Conservation (phyloP, 1,284 basidiomycete genomes). For the Pascua sp. region DNA sequence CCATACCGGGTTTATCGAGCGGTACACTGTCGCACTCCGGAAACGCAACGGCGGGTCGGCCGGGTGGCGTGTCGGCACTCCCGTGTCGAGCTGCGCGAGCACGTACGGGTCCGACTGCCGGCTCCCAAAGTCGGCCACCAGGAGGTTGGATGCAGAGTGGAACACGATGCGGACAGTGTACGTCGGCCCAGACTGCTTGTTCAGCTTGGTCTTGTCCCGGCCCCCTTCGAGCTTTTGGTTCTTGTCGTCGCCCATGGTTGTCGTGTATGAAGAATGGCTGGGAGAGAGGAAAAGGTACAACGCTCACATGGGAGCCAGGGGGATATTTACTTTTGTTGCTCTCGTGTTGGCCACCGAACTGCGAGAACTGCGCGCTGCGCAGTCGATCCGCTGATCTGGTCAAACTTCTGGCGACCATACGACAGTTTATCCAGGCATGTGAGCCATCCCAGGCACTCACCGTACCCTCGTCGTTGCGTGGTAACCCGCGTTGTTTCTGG, state of each 20-base stretch:
- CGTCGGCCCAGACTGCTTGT: slow-evolving; percentile 22
- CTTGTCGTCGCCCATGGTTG: slow-evolving; percentile 9
- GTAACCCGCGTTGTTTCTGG: too few species aligned
- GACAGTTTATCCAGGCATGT: too few species aligned
- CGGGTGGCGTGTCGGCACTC: slow-evolving; percentile 6
- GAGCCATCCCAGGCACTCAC: too few species aligned
- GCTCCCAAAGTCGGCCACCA: slow-evolving; percentile 49
- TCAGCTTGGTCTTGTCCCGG: slow-evolving; percentile 6
- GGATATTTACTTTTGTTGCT: too few species aligned
- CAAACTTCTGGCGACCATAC: too few species aligned
- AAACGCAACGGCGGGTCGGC: slow-evolving; percentile 47
- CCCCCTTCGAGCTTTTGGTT: slow-evolving; percentile 11
- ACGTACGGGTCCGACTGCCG: slow-evolving; percentile 53
- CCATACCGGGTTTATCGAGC: slow-evolving; percentile 50
- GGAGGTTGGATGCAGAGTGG: slow-evolving; percentile 50
- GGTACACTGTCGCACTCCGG: slow-evolving; percentile 50
- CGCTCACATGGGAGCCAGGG: neutral
- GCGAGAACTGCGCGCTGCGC: too few species aligned
- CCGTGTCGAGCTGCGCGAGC: slow-evolving; percentile 34
- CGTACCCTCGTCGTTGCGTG: too few species aligned
- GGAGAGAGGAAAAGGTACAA: neutral
- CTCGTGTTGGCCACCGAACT: too few species aligned
- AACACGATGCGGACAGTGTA: slow-evolving; percentile 53
- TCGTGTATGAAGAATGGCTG: neutral
- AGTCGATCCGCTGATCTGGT: too few species aligned